Evolutionary conservation across 306 rosid species (phyloP).

Genomic region (Cucurbita moschata): DNA sequence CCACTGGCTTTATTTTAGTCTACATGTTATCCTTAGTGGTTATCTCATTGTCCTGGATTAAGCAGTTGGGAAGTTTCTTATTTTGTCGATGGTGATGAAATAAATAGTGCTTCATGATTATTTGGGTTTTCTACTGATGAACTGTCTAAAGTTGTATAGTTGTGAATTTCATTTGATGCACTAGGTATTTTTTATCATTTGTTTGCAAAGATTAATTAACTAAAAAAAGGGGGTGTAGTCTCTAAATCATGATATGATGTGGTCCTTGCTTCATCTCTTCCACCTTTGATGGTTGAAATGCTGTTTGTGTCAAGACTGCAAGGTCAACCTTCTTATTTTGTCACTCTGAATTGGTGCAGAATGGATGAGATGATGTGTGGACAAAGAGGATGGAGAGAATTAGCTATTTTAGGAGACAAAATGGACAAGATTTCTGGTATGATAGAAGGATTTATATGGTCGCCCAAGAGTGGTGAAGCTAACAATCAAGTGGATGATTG

Average conservation of each 20-base stretch:
- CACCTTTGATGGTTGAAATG: neutral
- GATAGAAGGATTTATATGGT: constrained; percentile 73
- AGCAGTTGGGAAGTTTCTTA: neutral
- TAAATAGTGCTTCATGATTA: neutral
- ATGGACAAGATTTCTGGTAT: constrained; percentile 65
- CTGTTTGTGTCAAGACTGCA: neutral
- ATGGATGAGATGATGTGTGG: constrained; percentile 98
- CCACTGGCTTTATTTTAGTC: neutral
- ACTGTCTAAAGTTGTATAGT: neutral
- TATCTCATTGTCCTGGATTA: neutral
- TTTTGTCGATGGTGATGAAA: neutral
- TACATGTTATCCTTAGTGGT: neutral
- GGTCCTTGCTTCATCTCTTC: neutral
- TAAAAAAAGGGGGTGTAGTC: neutral
- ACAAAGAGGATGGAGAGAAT: constrained; percentile 96
- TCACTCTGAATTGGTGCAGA: constrained; percentile 30
- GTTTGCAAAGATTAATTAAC: neutral
- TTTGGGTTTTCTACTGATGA: neutral
- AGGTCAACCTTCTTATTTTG: neutral
- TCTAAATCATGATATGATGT: neutral
- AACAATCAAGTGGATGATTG: constrained; percentile 41
- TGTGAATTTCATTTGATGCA: neutral
- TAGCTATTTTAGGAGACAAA: constrained; percentile 78
- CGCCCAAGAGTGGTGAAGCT: constrained; percentile 34
- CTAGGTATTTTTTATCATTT: neutral